Evolutionary conservation across 202 grass and related monocot species (phyloP), one percentile per base, ranked within the genome.

Genomic region (Setaria italica): DNA sequence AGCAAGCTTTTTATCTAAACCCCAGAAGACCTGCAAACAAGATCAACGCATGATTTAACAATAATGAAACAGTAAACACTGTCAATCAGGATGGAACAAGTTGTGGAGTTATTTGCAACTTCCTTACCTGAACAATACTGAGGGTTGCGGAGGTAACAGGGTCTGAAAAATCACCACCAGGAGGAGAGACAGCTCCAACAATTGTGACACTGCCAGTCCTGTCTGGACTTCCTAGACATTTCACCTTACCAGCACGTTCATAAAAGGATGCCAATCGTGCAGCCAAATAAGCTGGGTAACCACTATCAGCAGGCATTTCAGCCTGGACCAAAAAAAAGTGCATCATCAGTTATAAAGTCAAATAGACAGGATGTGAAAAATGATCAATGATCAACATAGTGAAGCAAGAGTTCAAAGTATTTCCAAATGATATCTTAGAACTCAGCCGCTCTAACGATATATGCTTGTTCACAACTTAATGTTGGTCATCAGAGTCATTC

Each of bases 261-360:
- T 99, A 99, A 64, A 99, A 99, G 21, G 97, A 99, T 51, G 97
- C 97, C 77, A 99, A 77, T 68, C 97, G 92, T 86, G 97, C 85
- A 74, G 97, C 97, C 90, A 99, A 91, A 81, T 99, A 99, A 17
- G 97, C 97, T 67, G 97, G 97, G 85, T 99, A 99, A 78, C 97
- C 97, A 96, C 97, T 99, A 65, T 99, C 97, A 11, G 97, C 97
- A 87, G 97, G 97, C 97, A 99, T 99, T 88, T 99, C 97, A 94
- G 97, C 97, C 97, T 99, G 78, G 29, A 60, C 41, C 46, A 41
- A n/a, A 48, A 56, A 81, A 86, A 71, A 74, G 72, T 25, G 33
- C 47, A 37, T 34, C 33, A 42, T 84, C 83, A 74, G 63, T 73
- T 75, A 62, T 49, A 11, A 42, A 66, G 25, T 62, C 41, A 60